Evolutionary conservation across 2,329 filamentous ascomycete species (phyloP).

Genomic region (Aspergillus piperis): DNA sequence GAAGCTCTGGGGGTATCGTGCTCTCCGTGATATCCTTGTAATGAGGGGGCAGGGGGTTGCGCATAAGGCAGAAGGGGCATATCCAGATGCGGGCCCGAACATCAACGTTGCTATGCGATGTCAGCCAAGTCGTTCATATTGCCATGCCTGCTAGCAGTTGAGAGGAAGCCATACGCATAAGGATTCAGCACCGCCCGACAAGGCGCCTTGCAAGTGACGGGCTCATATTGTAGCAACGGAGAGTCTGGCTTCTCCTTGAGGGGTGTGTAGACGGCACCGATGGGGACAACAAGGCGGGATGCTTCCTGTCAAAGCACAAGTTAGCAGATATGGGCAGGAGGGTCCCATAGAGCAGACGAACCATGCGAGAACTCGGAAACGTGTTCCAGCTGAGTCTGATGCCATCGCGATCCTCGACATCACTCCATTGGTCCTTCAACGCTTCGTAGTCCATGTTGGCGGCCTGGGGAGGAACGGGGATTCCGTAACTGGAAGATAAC

Average conservation of each 20-base stretch:
- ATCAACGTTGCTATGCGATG: slow-evolving; percentile 58
- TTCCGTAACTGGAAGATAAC: slow-evolving; percentile 27
- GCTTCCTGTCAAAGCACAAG: slow-evolving; percentile 67
- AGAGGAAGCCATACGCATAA: slow-evolving; percentile 70
- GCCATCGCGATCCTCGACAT: slow-evolving; percentile 95
- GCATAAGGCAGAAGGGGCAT: slow-evolving; percentile 68
- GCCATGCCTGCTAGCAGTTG: not conserved
- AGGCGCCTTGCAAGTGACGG: slow-evolving; percentile 92
- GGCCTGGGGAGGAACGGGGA: slow-evolving; percentile 24
- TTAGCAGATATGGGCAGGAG: slow-evolving; percentile 28
- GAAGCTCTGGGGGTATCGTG: slow-evolving; percentile 66
- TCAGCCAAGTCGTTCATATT: slow-evolving; percentile 25
- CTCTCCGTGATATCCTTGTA: slow-evolving; percentile 70
- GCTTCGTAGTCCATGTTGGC: slow-evolving; percentile 83
- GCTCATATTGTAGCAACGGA: slow-evolving; percentile 89
- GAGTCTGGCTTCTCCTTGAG: slow-evolving; percentile 90
- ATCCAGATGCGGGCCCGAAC: slow-evolving; percentile 68
- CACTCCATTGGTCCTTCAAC: slow-evolving; percentile 93
- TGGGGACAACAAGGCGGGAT: slow-evolving; percentile 89
- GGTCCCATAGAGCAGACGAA: slow-evolving; percentile 44
- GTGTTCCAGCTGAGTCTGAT: slow-evolving; percentile 98
- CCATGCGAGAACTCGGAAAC: slow-evolving; percentile 97
- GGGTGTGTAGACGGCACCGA: slow-evolving; percentile 92
- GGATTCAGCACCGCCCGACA: slow-evolving; percentile 96
- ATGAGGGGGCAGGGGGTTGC: slow-evolving; percentile 65